Evolutionary conservation across 2,329 filamentous ascomycete species (phyloP).

Genomic region (Diaporthe australafricana): DNA sequence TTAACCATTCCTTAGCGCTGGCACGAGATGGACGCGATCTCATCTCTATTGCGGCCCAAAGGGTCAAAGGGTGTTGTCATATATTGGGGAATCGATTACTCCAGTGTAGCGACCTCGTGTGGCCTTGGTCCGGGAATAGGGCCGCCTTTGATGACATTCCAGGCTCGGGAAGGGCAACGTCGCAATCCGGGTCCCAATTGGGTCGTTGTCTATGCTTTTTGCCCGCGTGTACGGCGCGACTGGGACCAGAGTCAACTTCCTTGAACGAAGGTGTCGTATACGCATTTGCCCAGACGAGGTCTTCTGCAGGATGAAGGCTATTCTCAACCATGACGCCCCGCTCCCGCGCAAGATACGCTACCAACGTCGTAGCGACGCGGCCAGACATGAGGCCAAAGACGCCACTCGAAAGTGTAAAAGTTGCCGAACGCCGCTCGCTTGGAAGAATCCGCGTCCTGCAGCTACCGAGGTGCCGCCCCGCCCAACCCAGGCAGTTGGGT

Average conservation of each 20-base stretch:
- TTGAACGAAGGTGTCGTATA: not conserved
- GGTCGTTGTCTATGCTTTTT: not conserved
- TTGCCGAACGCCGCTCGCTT: slow-evolving; percentile 1
- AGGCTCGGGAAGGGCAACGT: not conserved
- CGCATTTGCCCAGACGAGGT: not conserved
- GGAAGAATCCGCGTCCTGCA: slow-evolving; percentile 19
- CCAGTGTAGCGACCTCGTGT: not conserved
- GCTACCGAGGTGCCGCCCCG: slow-evolving; percentile 12
- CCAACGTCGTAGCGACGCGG: not conserved
- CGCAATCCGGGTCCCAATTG: not conserved
- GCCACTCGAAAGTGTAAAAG: slow-evolving; percentile 8
- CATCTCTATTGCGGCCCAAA: slow-evolving; percentile 5
- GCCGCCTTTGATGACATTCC: not conserved
- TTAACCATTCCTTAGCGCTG: slow-evolving; percentile 13
- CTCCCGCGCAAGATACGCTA: not conserved
- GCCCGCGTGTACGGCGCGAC: not conserved
- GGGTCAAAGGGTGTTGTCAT: not conserved
- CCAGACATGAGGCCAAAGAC: not conserved
- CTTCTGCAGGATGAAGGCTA: not conserved
- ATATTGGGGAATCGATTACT: not conserved
- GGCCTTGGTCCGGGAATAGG: not conserved
- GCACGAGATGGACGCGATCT: slow-evolving; percentile 11
- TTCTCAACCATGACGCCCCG: not conserved
- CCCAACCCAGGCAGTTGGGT: slow-evolving; percentile 31
- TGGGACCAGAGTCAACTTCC: not conserved